Evolutionary conservation across 768 basidiomycete genomes (phyloP).

Genomic region (Wakefieldia striispora): DNA sequence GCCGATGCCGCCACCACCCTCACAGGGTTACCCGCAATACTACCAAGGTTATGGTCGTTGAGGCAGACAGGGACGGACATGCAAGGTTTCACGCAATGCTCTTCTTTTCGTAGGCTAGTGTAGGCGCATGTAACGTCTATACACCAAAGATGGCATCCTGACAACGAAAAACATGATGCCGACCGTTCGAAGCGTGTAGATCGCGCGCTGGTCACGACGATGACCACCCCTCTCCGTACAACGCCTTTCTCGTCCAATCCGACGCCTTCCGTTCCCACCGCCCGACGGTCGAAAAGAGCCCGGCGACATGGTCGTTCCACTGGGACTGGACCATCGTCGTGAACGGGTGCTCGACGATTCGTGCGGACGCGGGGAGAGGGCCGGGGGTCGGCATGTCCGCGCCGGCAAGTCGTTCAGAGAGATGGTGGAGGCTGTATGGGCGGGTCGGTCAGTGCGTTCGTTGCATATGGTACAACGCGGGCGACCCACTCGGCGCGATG

Average conservation of each 20-base stretch:
- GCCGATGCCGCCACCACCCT: constrained; percentile 28
- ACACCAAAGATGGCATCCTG: no score
- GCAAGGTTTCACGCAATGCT: not conserved
- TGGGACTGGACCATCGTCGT: constrained; percentile 45
- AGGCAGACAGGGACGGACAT: not conserved
- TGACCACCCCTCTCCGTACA: constrained; percentile 35
- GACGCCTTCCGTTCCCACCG: constrained; percentile 46
- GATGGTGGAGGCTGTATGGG: constrained; percentile 42
- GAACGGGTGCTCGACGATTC: constrained; percentile 49
- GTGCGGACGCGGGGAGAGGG: constrained; percentile 54
- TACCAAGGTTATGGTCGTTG: constrained; percentile 34
- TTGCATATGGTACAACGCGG: not conserved
- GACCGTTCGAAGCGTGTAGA: no score
- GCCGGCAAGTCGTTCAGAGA: constrained; percentile 51
- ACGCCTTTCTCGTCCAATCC: constrained; percentile 44
- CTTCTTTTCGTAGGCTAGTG: not conserved
- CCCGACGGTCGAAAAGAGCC: constrained; percentile 41
- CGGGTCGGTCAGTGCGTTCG: not conserved
- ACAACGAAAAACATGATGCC: no score
- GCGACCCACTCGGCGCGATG: constrained; percentile 53
- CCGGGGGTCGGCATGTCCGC: constrained; percentile 46
- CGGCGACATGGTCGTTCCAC: constrained; percentile 60
- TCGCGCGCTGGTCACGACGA: no score
- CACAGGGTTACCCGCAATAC: constrained; percentile 30
- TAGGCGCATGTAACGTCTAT: no score